These are phyloP conservation scores for Oryza brachyantha DNA, from an alignment of 176 grass and related monocot species.

Conservation along the genomic window DNA sequence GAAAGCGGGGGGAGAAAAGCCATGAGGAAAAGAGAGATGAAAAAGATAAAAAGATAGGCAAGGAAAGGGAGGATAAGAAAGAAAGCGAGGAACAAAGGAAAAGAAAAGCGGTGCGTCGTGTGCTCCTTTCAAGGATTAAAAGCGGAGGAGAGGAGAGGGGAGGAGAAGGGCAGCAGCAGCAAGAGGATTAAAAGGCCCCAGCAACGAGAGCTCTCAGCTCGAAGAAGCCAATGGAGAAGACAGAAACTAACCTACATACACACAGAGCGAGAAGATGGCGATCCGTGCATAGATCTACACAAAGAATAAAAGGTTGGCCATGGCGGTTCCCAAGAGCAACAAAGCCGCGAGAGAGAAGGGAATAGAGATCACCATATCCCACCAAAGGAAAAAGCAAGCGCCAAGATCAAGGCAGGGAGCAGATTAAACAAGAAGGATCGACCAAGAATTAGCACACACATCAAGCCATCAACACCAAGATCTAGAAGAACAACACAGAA, in stretches of 20 bases:
- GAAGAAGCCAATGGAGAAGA: conserved; percentile 67
- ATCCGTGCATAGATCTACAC: conserved; percentile 51
- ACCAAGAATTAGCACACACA: conserved; percentile 20
- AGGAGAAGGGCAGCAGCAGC: no score
- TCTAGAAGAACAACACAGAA: conserved; percentile 30
- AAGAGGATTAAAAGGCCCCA: conserved; percentile 71
- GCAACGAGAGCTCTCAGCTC: conserved; percentile 38
- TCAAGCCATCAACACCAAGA: conserved; percentile 7
- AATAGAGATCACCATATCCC: conserved; percentile 25
- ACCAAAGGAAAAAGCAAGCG: conserved; percentile 22
- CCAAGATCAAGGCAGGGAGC: conserved; percentile 19
- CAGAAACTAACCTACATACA: conserved; percentile 31
- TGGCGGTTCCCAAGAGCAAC: conserved; percentile 45
- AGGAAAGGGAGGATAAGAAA: conserved; percentile 56
- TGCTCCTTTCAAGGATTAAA: conserved; percentile 98
- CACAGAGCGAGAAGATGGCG: conserved; percentile 34
- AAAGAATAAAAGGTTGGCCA: conserved; percentile 51
- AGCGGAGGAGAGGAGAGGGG: conserved; percentile 28
- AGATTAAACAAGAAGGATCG: conserved; percentile 8
- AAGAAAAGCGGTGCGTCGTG: conserved; percentile 56
- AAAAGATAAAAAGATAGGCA: conserved; percentile 45
- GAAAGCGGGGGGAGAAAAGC: conserved; percentile 43
- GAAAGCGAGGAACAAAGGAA: conserved; percentile 54
- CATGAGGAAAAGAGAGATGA: conserved; percentile 41
- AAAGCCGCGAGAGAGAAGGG: conserved; percentile 37